These are phyloP conservation scores for Cinnamomum micranthum DNA, from an alignment of 164 flowering plant genomes.

Conservation along the genomic window DNA sequence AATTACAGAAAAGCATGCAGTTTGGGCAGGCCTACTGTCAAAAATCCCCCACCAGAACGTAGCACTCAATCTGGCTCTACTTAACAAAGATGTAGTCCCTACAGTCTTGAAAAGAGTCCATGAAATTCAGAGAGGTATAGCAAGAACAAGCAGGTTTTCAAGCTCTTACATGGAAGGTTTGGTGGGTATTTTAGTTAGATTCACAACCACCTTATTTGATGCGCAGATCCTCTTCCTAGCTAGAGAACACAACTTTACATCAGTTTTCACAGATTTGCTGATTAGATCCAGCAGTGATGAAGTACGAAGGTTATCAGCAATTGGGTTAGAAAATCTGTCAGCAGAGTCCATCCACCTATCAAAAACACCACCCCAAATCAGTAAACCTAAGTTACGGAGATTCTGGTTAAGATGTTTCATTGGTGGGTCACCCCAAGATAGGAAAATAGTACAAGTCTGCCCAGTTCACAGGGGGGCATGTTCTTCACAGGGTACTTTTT, in stretches of 20 bases:
- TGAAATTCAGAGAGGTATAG: constrained; percentile 43
- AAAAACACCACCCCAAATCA: constrained; percentile 41
- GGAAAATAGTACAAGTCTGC: constrained; percentile 32
- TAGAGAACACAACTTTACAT: constrained; percentile 43
- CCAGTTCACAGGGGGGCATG: constrained; percentile 71
- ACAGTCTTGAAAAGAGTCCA: constrained; percentile 33
- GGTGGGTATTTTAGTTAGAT: constrained; percentile 69
- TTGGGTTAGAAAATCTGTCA: constrained; percentile 69
- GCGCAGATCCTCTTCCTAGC: constrained; percentile 47
- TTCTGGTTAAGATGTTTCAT: constrained; percentile 30
- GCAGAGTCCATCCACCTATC: constrained; percentile 49
- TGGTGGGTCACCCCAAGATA: constrained; percentile 24
- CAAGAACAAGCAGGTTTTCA: constrained; percentile 48
- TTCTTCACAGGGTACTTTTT: constrained; percentile 65
- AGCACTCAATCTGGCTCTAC: constrained; percentile 61
- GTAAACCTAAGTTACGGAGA: constrained; percentile 31
- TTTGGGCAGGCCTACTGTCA: constrained; percentile 55
- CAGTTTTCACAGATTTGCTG: constrained; percentile 54
- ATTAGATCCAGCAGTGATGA: constrained; percentile 55
- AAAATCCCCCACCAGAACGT: constrained; percentile 66
- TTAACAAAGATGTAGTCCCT: constrained; percentile 37
- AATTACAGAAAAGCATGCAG: constrained; percentile 55
- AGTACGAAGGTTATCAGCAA: constrained; percentile 62
- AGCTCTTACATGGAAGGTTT: constrained; percentile 61
- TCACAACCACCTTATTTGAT: constrained; percentile 63